Base-by-base conservation (phyloP, 192 early-diverging fungal genomes). In the Entophlyctis helioformis region DNA sequence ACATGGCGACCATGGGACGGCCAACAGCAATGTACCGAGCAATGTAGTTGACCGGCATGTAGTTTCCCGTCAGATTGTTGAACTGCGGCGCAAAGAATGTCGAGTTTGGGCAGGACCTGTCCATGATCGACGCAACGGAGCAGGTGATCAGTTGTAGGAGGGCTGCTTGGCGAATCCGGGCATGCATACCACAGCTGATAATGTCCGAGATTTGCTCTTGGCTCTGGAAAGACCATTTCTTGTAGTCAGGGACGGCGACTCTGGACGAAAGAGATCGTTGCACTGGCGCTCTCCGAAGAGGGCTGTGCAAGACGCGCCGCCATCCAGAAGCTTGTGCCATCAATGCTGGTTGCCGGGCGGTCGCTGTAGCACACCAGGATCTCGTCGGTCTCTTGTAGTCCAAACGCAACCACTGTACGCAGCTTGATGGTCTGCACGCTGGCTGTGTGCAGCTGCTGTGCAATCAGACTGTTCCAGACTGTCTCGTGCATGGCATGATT, bases 271-370 rank as follows among this genome's bases (percentile, higher is more conserved):
- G n/a, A 25, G n/a, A n/a, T n/a, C n/a, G n/a, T n/a, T n/a, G n/a
- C n/a, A n/a, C n/a, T n/a, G n/a, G n/a, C n/a, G n/a, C n/a, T n/a
- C n/a, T n/a, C n/a, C n/a, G n/a, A n/a, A n/a, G n/a, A n/a, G n/a
- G n/a, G n/a, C n/a, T n/a, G n/a, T 10, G 44, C 52, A 34, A 64
- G 36, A 31, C 36, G 37, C 15, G 60, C 32, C 0, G 63, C 49
- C 47, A 59, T 57, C 63, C 63, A 66, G n/a, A 66, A 37, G 27
- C 48, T 57, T 7, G 56, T 37, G 16, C 60, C 63, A 41, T 66
- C 62, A 27, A 66, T 56, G 34, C 46, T 47, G 26, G 66, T 53
- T 18, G 44, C 56, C 16, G 22, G 36, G 19, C 42, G 36, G 40
- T 65, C 63, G 21, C n/a, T 42, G 36, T 56, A 60, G 10, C 57